phyloP scores from a whole-genome alignment of 495 filamentous ascomycete genomes.

The Tuber calosporum region DNA sequence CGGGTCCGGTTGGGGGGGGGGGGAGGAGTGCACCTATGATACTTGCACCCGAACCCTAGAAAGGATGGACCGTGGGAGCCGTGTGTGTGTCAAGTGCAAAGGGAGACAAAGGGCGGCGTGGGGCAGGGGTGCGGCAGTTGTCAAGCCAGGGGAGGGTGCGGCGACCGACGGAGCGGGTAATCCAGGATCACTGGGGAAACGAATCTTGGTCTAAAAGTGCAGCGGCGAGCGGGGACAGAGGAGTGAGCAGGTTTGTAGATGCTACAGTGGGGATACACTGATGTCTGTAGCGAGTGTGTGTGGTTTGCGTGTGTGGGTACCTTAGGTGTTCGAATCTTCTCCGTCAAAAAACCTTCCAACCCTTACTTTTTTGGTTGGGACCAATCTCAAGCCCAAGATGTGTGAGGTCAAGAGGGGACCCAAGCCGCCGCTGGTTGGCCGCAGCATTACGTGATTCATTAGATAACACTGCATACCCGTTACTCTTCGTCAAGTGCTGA shows the following conservation, averaged over 20 bases:
- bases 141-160: conserved; percentile 23
- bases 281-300: not conserved
- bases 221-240: not conserved
- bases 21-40: not conserved
- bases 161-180: conserved; percentile 5
- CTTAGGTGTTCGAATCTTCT: conserved; percentile 10
- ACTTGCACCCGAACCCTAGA: conserved; percentile 4
- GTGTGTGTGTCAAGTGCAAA: conserved; percentile 41
- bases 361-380: not conserved
- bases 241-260: not conserved
- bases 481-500: conserved; percentile 19
- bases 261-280: not conserved
- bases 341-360: not conserved
- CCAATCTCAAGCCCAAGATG: not conserved
- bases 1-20: not conserved
- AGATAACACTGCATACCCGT: conserved; percentile 1
- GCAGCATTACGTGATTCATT: conserved; percentile 6
- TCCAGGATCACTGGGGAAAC: not conserved
- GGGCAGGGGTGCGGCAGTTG: conserved; percentile 30
- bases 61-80: conserved; percentile 36
- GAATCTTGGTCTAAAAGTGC: not conserved
- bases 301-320: conserved; percentile 9
- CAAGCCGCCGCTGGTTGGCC: conserved; percentile 20
- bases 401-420: conserved; percentile 11
- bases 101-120: conserved; percentile 43